A percentile compares a stretch with the other conserved stretches of the same genome.
These are phyloP conservation scores for Rheum nobile DNA, from an alignment of 148 eudicot genomes.

Conservation along the genomic window DNA sequence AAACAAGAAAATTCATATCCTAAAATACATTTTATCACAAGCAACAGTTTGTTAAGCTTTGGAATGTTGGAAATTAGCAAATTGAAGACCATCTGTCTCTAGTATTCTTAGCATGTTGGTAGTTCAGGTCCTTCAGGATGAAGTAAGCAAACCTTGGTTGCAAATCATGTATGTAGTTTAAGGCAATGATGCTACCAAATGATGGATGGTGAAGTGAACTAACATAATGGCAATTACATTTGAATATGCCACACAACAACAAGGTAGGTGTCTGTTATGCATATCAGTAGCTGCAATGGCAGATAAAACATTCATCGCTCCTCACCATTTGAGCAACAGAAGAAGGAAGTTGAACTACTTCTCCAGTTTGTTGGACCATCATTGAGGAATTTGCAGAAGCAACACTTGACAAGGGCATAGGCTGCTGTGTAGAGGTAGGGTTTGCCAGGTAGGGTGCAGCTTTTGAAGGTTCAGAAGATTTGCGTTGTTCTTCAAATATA, in stretches of 20 bases:
- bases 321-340: constrained; percentile 41
- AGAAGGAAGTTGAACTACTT: constrained; percentile 35
- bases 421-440: constrained; percentile 29
- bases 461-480: constrained; percentile 30
- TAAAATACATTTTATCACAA: not conserved
- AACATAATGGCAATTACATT: not conserved
- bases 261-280: not conserved
- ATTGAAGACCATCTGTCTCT: not conserved
- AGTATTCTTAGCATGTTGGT: too few species aligned
- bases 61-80: not conserved
- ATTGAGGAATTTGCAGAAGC: constrained; percentile 22
- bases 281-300: not conserved
- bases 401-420: constrained; percentile 26
- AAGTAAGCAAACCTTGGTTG: too few species aligned
- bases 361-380: constrained; percentile 30
- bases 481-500: constrained; percentile 57
- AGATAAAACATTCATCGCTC: not conserved
- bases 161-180: too few species aligned
- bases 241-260: not conserved
- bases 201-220: not conserved
- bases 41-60: not conserved
- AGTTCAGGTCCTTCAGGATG: too few species aligned
- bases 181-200: not conserved
- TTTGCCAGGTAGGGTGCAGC: constrained; percentile 19
- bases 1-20: not conserved